Base-by-base conservation (phyloP, 2,329 filamentous ascomycete species). In the Chaetomium sp. region DNA sequence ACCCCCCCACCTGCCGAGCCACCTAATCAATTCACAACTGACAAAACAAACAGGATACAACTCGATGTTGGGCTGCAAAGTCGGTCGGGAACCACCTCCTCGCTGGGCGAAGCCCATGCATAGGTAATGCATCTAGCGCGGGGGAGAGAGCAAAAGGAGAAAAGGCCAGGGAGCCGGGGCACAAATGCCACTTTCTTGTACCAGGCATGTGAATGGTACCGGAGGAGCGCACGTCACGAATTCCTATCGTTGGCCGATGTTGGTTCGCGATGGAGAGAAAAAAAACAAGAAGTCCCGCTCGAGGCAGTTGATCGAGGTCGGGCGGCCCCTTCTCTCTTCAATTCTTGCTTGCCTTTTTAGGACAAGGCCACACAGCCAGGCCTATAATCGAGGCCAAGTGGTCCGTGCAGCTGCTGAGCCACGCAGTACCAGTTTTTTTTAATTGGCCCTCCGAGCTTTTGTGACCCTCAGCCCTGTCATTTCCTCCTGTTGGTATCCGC, bases 381-480 rank as follows among this genome's bases (percentile, higher is more conserved):
- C 57, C 57, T 40, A 10, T 54, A 52, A 11, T 59, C 35, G 6
- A 49, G 56, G 41, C 55, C 51, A 40, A 34, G 40, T 54, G 52
- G 55, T 36, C 49, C 36, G 56, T 54, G 52, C 44, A n/a, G 2
- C 33, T 19, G 35, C 57, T 49, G 44, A 47, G 57, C 57, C 57
- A 54, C 57, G 1, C 34, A 6, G 4, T 2, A 3, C 11, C 38
- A 32, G 32, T 11, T 4, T 14, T 8, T 4, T 8, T 44, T 35
- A 58, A 49, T 58, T 52, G 19, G 19, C 52, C 35, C 12, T 11
- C 2, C 14, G 32, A 37, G 6, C n/a, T 6, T 10, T 33, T 3
- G 49, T 48, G 35, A 47, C 27, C 47, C 33, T 49, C 54, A 56
- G 54, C 54, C 54, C 54, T 56, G 54, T 32, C 5, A 12, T 36